A percentile compares a stretch with the other conserved stretches of the same genome.
These are phyloP conservation scores for Syzygium aromaticum DNA, from an alignment of 345 rosid species.

Conservation along the genomic window DNA sequence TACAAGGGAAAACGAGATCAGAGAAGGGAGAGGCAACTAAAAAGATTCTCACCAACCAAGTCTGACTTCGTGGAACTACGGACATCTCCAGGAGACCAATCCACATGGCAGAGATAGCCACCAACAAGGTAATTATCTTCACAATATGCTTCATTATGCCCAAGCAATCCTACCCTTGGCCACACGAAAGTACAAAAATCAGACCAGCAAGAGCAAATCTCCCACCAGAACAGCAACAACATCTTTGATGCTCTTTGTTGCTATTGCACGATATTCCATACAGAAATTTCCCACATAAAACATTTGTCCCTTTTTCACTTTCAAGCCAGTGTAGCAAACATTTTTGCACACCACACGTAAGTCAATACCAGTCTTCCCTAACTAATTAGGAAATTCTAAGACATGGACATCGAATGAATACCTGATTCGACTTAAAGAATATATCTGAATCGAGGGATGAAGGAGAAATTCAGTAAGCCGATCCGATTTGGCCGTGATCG, in stretches of 20 bases:
- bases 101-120: conserved; percentile 34
- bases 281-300: not conserved
- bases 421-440: not conserved
- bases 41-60: conserved; percentile 39
- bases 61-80: conserved; percentile 26
- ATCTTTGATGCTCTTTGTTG: not conserved
- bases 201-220: not conserved
- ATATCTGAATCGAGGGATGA: not conserved
- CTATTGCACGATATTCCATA: not conserved
- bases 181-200: not conserved
- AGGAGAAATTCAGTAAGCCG: not conserved
- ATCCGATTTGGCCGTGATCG: not conserved
- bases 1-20: not conserved
- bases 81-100: conserved; percentile 40
- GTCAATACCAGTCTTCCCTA: not conserved
- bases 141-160: conserved; percentile 41
- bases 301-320: not conserved
- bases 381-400: not conserved
- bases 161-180: not conserved
- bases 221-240: not conserved
- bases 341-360: not conserved
- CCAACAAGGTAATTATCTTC: conserved; percentile 25
- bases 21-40: not conserved
- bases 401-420: not conserved
- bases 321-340: not conserved